Evolutionary conservation across 1,284 basidiomycete species (phyloP).

Genomic region (Mycosarcoma mackinlayi): DNA sequence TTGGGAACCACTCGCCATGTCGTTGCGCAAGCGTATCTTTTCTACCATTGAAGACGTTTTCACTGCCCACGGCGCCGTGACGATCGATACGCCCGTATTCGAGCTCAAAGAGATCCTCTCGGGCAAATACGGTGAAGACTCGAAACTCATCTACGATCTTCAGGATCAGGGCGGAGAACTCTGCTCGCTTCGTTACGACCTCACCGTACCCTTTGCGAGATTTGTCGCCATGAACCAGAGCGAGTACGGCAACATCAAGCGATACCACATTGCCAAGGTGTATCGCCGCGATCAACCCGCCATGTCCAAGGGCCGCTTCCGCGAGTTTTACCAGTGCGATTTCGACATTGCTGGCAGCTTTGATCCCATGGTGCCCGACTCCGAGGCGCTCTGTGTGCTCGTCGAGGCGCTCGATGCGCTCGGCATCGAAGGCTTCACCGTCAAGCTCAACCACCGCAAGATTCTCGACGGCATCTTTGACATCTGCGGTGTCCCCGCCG

Average conservation of each 20-base stretch:
- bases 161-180: constrained; percentile 99
- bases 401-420: constrained; percentile 84
- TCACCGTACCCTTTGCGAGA: constrained; percentile 92
- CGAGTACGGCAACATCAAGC: constrained; percentile 77
- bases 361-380: constrained; percentile 97
- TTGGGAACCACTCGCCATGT: constrained; percentile 93
- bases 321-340: constrained; percentile 98
- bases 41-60: constrained; percentile 88
- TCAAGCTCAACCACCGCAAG: constrained; percentile 96
- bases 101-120: constrained; percentile 95
- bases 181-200: constrained; percentile 91
- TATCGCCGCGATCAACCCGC: constrained; percentile 96
- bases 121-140: constrained; percentile 87
- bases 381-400: constrained; percentile 85
- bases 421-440: constrained; percentile 85
- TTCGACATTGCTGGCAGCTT: constrained; percentile 90
- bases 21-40: constrained; percentile 90
- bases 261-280: constrained; percentile 98
- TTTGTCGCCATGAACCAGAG: constrained; percentile 94
- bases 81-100: constrained; percentile 97
- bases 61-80: constrained; percentile 86
- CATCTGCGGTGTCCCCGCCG: constrained; percentile 90
- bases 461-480: constrained; percentile 97
- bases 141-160: constrained; percentile 97
- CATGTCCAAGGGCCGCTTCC: constrained; percentile 97